These are phyloP conservation scores for Penicillium longicatenatum DNA, from an alignment of 495 filamentous ascomycete genomes.

Conservation along the genomic window DNA sequence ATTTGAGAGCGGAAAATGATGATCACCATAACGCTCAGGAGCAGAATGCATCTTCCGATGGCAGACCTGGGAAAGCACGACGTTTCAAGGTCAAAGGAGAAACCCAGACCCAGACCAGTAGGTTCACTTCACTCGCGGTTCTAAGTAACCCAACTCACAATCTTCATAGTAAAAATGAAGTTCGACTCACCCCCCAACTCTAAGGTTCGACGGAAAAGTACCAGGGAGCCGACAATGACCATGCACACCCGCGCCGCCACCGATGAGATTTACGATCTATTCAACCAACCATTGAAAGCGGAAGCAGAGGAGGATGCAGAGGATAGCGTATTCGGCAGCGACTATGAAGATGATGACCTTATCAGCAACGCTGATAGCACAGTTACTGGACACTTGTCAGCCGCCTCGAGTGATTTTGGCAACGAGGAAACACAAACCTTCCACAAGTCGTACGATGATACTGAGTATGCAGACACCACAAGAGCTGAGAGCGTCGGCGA, in stretches of 20 bases:
- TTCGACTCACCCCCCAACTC: conserved; percentile 80
- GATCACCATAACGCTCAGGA: conserved; percentile 19
- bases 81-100: conserved; percentile 78
- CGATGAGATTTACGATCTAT: conserved; percentile 95
- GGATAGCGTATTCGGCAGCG: conserved; percentile 53
- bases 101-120: conserved; percentile 82
- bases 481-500: conserved; percentile 58
- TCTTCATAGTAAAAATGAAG: conserved; percentile 77
- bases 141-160: conserved; percentile 19
- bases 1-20: conserved; percentile 32
- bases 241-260: conserved; percentile 93
- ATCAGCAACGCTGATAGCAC: conserved; percentile 82
- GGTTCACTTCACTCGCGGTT: not conserved
- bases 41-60: conserved; percentile 41
- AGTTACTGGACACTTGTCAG: conserved; percentile 67
- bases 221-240: conserved; percentile 90
- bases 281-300: conserved; percentile 82
- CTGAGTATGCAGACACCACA: conserved; percentile 48
- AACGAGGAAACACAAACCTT: conserved; percentile 59
- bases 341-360: conserved; percentile 72
- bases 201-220: conserved; percentile 75
- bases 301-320: conserved; percentile 43
- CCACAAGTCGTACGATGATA: conserved; percentile 42
- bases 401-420: conserved; percentile 62
- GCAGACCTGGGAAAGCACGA: conserved; percentile 44